Conservation (phyloP, 257 asterid species). For the Nicotiana noctiflora region DNA sequence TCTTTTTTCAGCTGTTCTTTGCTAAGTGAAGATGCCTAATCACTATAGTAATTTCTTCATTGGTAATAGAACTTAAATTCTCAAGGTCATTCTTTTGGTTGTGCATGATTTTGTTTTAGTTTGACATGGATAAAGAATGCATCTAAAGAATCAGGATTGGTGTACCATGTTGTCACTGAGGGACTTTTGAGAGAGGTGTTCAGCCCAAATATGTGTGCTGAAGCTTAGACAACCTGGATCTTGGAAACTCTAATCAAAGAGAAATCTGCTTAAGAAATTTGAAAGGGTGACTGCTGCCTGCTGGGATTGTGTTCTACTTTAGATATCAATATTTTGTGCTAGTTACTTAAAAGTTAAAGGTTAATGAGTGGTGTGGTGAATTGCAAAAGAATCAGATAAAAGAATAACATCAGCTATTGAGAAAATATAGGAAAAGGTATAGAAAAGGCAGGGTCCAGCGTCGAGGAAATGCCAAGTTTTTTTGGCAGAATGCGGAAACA, state of each 20-base stretch:
- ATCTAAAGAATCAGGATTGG: conserved; percentile 40
- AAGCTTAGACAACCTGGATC: conserved; percentile 16
- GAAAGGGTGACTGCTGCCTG: background rate
- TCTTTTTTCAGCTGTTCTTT: background rate
- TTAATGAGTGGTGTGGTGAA: background rate
- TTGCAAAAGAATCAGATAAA: background rate
- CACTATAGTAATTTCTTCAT: background rate
- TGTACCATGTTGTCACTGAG: conserved; percentile 59
- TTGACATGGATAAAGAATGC: conserved; percentile 52
- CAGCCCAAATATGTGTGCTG: conserved; percentile 59
- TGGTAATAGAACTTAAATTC: background rate
- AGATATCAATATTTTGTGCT: no score
- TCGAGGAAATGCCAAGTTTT: background rate
- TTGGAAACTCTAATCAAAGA: background rate
- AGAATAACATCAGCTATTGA: conserved; percentile 1
- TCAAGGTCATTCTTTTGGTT: background rate
- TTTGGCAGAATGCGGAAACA: conserved; percentile 5
- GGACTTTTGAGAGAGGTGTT: conserved; percentile 71
- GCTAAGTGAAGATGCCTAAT: background rate
- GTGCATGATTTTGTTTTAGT: conserved; percentile 69
- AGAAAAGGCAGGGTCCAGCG: background rate
- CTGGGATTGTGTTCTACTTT: no score
- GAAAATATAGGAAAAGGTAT: background rate
- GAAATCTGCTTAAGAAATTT: background rate
- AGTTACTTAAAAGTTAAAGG: background rate